Conservation (phyloP, 495 filamentous ascomycete genomes). For the Sordaria brevicollis region DNA sequence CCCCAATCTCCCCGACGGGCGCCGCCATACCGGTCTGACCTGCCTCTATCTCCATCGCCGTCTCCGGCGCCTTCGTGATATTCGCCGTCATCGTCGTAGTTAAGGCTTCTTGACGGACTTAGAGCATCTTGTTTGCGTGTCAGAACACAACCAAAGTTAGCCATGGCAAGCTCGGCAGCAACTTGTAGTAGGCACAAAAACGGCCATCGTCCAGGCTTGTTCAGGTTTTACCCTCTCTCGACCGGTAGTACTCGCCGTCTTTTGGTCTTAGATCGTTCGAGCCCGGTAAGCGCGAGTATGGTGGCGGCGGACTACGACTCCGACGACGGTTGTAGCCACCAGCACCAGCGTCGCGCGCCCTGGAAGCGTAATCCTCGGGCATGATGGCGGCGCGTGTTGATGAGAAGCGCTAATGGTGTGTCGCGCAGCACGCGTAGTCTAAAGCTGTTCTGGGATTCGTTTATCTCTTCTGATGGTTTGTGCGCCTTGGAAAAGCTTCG, state of each 20-base stretch:
- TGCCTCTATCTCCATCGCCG: neutral
- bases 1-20: neutral
- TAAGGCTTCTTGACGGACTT: constrained; percentile 14
- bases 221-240: constrained; percentile 39
- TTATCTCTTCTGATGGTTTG: neutral
- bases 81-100: constrained; percentile 22
- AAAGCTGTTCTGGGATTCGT: neutral
- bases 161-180: constrained; percentile 11
- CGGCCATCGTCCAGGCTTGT: constrained; percentile 5
- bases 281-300: neutral
- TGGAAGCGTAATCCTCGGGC: constrained; percentile 13
- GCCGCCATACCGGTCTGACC: neutral
- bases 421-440: neutral
- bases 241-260: constrained; percentile 25
- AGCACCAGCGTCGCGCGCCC: constrained; percentile 8
- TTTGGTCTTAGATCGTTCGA: constrained; percentile 9
- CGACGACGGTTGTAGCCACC: constrained; percentile 8
- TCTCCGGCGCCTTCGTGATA: neutral
- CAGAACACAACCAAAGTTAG: constrained; percentile 17
- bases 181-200: constrained; percentile 4
- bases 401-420: neutral
- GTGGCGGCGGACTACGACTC: constrained; percentile 11
- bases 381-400: constrained; percentile 5
- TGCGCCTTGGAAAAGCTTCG: neutral
- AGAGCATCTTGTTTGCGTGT: constrained; percentile 11